Base-by-base conservation (phyloP, 768 basidiomycete genomes). In the Pleurotus tuoliensis region DNA sequence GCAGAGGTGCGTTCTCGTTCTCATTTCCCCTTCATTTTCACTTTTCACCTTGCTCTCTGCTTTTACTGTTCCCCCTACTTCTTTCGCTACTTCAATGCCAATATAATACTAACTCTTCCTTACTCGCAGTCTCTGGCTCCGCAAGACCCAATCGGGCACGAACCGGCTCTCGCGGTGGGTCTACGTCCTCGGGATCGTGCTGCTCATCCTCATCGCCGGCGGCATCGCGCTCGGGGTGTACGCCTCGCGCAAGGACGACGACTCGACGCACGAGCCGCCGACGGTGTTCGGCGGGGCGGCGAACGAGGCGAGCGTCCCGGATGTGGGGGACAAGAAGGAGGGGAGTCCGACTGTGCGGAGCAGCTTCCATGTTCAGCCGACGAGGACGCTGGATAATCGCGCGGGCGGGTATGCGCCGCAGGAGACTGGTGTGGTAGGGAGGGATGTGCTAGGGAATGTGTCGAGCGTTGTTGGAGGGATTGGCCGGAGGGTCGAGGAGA, bases 221-320 rank as follows among this genome's bases (percentile, higher is more conserved):
- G 88, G 78, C 1, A 75, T 86, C 16, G 87, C 77, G 20, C 62
- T 87, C 13, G 88, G 83, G 34, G 79, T 80, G 69, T 87, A 81
- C 59, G 57, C 83, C 24, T 75, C 84, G 8, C 82, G 84, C 60
- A 79, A 79, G 44, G 30, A 34, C 30, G 30, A 34, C 9, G 66
- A 69, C 22, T 67, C 80, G 5, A 62, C 71, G 45, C 76, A 85
- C 64, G 72, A 77, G 44, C 72, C 69, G 11, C 90, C 90, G 3
- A 82, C 70, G 3, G 81, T 80, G 7, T 67, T 92, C 54, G 89
- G 90, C 25, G 89, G 89, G 12, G 79, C 77, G 51, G 83, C 78
- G 9, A 67, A 76, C 38, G 76, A 84, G 63, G 70, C 71, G 4
- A 39, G 38, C 18, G 9, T 34, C 51, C 22, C 51, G 13, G 38